Evolutionary conservation across 345 rosid species (phyloP), one percentile per base, ranked within the genome.

Genomic region (Lumnitzera littorea): DNA sequence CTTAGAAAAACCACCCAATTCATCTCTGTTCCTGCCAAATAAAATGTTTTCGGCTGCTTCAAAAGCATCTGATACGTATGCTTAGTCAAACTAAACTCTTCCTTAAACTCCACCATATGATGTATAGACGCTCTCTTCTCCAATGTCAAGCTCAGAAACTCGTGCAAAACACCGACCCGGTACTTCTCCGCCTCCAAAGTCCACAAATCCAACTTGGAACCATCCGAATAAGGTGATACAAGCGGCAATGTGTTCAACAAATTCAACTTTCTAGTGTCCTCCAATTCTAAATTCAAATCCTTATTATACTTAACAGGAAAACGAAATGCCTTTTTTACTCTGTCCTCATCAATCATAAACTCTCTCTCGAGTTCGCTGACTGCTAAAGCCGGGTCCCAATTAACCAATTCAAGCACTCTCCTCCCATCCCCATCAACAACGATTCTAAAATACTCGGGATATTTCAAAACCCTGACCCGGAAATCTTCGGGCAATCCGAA

Each of bases 21-120:
- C 97, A 92, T 92, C 87, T 89, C 96, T 1, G 95, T 87, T 24
- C 98, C 96, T 0, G 97, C 98, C 75, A 92, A 83, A 68, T 92
- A 87, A 61, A 89, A 92, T 9, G 86, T 68, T n/a, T 50, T 57
- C 2, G 91, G 80, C 70, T 92, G 97, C 72, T 74, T 81, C 87
- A 78, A 74, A 20, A 87, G 83, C 95, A 90, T 85, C 72, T 80
- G 85, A 62, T 89, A 87, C 13, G 97, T 85, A 48, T 82, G 89
- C 76, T 73, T 85, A 17, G 98, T 92, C 85, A 92, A 77, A 62
- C 84, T 84, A 65, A 92, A 81, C 74, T 89, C 97, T 63, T 92
- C 94, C 78, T 78, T 92, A 53, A 89, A 92, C 74, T 89, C 98
- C 52, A 89, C 94, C 63, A 92, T 79, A 36, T 89, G 94, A 73